Evolutionary conservation across 805 yeast genomes (phyloP).

Genomic region (Suhomyces sp.): DNA sequence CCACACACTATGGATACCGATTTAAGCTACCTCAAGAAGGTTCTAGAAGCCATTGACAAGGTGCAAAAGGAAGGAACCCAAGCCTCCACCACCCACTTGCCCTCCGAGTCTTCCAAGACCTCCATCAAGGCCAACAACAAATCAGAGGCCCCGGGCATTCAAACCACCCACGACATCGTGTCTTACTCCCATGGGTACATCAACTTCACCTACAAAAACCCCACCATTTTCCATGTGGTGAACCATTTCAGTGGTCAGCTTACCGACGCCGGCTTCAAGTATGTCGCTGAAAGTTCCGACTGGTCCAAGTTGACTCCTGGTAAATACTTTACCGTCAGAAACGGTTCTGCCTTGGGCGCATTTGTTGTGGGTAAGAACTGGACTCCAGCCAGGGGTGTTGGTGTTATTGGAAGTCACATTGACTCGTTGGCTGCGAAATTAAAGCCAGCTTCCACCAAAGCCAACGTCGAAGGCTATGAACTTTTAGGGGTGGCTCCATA

Average conservation of each 20-base stretch:
- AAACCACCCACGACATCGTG: not conserved
- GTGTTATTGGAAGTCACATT: slow-evolving; percentile 70
- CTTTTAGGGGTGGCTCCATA: slow-evolving; percentile 82
- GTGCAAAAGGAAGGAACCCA: slow-evolving; percentile 1
- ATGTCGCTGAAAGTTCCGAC: slow-evolving; percentile 59
- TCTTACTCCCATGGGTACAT: slow-evolving; percentile 51
- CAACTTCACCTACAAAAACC: slow-evolving; percentile 68
- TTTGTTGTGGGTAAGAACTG: slow-evolving; percentile 68
- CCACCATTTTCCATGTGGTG: slow-evolving; percentile 76
- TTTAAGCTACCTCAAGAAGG: slow-evolving; percentile 1
- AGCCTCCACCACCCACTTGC: too few species aligned
- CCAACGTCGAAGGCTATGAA: slow-evolving; percentile 69
- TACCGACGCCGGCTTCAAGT: slow-evolving; percentile 59
- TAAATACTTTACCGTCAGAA: slow-evolving; percentile 65
- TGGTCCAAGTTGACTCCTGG: slow-evolving; percentile 53
- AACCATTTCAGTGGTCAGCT: slow-evolving; percentile 48
- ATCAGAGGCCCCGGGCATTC: not conserved
- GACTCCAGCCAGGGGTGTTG: slow-evolving; percentile 64
- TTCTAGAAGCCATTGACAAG: slow-evolving; percentile 4
- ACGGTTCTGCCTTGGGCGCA: slow-evolving; percentile 67
- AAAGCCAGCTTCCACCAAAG: slow-evolving; percentile 69
- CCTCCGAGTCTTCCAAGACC: not conserved
- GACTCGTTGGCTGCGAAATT: slow-evolving; percentile 69
- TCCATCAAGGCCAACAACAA: not conserved
- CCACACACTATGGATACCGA: slow-evolving; percentile 2